Evolutionary conservation across 164 flowering plant genomes (phyloP).

Genomic region (Protea cynaroides): DNA sequence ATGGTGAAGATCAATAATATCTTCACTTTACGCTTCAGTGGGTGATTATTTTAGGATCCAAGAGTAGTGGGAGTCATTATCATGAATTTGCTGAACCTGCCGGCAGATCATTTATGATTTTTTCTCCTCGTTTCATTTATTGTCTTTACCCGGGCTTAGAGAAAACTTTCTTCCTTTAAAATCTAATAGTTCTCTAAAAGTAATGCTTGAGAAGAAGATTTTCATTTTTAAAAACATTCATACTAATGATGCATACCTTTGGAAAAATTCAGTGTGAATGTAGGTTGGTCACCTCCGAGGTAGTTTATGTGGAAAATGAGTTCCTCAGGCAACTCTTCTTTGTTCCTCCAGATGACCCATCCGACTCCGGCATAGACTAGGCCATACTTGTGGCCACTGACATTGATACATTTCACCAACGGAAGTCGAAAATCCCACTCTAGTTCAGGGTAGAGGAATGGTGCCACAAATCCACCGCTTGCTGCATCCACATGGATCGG

Average conservation of each 20-base stretch:
- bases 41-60: background rate
- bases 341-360: constrained; percentile 24
- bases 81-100: too few relatives aligned
- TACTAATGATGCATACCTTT: constrained; percentile 10
- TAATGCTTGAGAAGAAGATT: background rate
- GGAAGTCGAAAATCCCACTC: constrained; percentile 22
- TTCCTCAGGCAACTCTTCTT: constrained; percentile 22
- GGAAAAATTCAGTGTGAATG: constrained; percentile 31
- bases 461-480: constrained; percentile 25
- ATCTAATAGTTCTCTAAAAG: background rate
- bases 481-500: constrained; percentile 28
- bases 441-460: constrained; percentile 19
- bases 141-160: too few relatives aligned
- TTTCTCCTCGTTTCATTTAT: too few relatives aligned
- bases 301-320: constrained; percentile 28
- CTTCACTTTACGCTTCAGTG: background rate
- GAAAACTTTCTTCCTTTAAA: too few relatives aligned
- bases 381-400: constrained; percentile 21
- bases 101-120: too few relatives aligned
- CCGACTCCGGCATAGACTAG: constrained; percentile 24
- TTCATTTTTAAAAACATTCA: too few relatives aligned
- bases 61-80: too few relatives aligned
- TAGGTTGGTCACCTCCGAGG: constrained; percentile 26
- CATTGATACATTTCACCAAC: constrained; percentile 22
- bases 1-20: too few relatives aligned